Conservation (phyloP, 2,329 filamentous ascomycete genomes). For the Pseudocercospora eumusae region DNA sequence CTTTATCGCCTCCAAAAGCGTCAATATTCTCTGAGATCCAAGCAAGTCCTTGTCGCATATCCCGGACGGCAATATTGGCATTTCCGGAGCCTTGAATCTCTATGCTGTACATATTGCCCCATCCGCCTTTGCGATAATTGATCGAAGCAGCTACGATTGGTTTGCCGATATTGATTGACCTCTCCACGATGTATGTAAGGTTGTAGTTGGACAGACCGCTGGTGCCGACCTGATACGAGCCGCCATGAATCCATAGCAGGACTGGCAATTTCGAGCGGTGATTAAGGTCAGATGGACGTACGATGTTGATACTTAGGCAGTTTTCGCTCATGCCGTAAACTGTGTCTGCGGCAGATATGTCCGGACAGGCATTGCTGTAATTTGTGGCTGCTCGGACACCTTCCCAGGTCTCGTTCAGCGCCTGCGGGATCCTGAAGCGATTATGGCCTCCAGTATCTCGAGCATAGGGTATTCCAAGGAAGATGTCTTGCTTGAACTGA, state of each 20-base stretch:
- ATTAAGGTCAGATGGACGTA: constrained; percentile 54
- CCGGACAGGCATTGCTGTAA: constrained; percentile 29
- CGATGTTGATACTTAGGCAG: constrained; percentile 63
- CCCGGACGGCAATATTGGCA: constrained; percentile 49
- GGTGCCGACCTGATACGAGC: constrained; percentile 27
- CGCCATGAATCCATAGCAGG: constrained; percentile 59
- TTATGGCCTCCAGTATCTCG: constrained; percentile 39
- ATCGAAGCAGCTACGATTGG: constrained; percentile 62
- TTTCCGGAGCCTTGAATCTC: constrained; percentile 58
- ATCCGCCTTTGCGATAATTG: constrained; percentile 65
- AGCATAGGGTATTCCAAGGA: constrained; percentile 47
- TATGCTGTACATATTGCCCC: constrained; percentile 67
- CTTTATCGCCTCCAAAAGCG: constrained; percentile 25
- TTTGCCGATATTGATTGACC: constrained; percentile 43
- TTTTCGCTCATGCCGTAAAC: constrained; percentile 46
- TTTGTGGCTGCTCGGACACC: constrained; percentile 19
- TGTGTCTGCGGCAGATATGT: constrained; percentile 17
- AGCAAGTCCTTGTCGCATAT: constrained; percentile 49
- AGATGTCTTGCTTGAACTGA: constrained; percentile 50
- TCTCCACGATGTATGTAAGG: constrained; percentile 60
- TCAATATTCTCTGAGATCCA: constrained; percentile 49
- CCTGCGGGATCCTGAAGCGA: constrained; percentile 37
- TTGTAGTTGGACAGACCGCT: constrained; percentile 53
- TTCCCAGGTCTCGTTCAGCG: constrained; percentile 25
- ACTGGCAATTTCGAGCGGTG: constrained; percentile 53